phyloP scores from a whole-genome alignment of 192 early-diverging fungal species.

The Coemansia sp. region DNA sequence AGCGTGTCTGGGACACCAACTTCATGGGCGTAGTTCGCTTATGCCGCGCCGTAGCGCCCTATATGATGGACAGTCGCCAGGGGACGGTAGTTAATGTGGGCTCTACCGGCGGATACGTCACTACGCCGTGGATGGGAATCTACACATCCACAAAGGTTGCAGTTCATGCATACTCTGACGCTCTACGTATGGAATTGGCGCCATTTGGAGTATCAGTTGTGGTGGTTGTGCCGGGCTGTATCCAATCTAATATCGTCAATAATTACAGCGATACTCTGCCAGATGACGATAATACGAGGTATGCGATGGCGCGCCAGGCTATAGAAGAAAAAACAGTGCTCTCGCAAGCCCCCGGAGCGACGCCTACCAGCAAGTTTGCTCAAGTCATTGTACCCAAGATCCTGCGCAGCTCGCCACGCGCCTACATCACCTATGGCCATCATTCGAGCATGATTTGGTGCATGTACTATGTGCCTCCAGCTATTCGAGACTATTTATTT shows the following conservation, averaged over 20 bases:
- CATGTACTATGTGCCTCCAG: conserved; percentile 54
- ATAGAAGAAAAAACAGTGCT: conserved; percentile 49
- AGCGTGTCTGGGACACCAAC: conserved; percentile 60
- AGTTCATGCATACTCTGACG: conserved; percentile 60
- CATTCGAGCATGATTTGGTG: conserved; percentile 34
- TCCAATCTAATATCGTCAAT: conserved; percentile 63
- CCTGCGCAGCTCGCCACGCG: conserved; percentile 35
- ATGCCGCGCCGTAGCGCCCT: conserved; percentile 54
- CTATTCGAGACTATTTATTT: conserved; percentile 50
- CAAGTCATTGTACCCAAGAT: conserved; percentile 52
- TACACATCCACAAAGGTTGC: conserved; percentile 65
- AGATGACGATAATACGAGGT: conserved; percentile 50
- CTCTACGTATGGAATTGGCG: conserved; percentile 60
- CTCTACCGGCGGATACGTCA: conserved; percentile 58
- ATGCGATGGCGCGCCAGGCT: conserved; percentile 36
- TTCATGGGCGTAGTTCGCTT: conserved; percentile 58
- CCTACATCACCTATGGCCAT: conserved; percentile 62
- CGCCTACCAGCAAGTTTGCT: conserved; percentile 60
- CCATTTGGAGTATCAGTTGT: conserved; percentile 64
- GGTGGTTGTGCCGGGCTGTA: conserved; percentile 62
- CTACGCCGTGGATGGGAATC: conserved; percentile 62
- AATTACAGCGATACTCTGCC: conserved; percentile 22
- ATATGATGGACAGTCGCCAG: conserved; percentile 54
- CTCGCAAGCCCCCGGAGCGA: conserved; percentile 53
- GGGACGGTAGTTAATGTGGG: conserved; percentile 70